Evolutionary conservation across 2,329 filamentous ascomycete species (phyloP).

Genomic region (Tothia fuscella): DNA sequence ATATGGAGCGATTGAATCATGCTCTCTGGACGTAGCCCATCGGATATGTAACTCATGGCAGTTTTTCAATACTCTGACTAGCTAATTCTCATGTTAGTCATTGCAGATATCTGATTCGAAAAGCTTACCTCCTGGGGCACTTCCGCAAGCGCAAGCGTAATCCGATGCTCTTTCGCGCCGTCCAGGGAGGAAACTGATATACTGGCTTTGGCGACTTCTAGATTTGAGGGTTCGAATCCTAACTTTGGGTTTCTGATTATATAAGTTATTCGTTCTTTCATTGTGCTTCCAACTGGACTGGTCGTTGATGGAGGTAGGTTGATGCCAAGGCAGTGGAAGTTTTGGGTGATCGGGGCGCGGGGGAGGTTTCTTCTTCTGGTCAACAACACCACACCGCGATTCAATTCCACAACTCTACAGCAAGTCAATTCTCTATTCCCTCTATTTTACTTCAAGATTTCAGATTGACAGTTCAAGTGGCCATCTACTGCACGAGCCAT

Average conservation of each 20-base stretch:
- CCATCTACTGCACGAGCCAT: no score
- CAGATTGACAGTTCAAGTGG: no score
- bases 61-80: slow-evolving; percentile 49
- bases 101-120: no score
- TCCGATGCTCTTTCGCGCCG: slow-evolving; percentile 64
- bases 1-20: slow-evolving; percentile 55
- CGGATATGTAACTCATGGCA: slow-evolving; percentile 65
- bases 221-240: slow-evolving; percentile 49
- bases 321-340: neutral
- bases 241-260: slow-evolving; percentile 49
- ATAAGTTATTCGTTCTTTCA: slow-evolving; percentile 71
- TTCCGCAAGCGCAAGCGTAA: slow-evolving; percentile 63
- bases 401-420: no score
- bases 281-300: slow-evolving; percentile 21
- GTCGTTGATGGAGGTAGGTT: neutral
- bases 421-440: no score
- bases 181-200: slow-evolving; percentile 48
- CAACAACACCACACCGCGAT: no score
- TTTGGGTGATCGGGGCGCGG: no score
- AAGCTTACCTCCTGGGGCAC: slow-evolving; percentile 50
- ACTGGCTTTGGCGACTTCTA: slow-evolving; percentile 44
- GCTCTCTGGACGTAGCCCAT: slow-evolving; percentile 54
- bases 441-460: no score
- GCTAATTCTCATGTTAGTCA: no score
- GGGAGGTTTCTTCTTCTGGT: no score